Evolutionary conservation across 768 basidiomycete species (phyloP), one percentile per base, ranked within the genome.

Genomic region (Naganishia vishniacii): DNA sequence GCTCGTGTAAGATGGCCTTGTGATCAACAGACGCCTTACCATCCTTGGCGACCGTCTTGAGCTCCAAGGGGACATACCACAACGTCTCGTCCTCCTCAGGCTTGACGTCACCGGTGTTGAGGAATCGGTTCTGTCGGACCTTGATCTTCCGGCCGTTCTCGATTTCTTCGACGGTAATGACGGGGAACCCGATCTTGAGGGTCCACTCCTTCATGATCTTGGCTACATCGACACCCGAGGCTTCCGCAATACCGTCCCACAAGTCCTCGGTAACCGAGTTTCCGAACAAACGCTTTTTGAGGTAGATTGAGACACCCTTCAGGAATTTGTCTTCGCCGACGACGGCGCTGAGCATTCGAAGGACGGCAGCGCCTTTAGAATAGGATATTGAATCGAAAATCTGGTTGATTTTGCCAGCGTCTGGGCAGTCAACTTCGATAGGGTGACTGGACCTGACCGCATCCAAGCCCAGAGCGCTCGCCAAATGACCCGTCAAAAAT

Each of bases 161-260:
- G 13, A 81, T 83, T 78, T 97, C 92, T 1, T 84, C 87, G 47
- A 98, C 89, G 32, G 85, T 88, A 61, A 98, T 75, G 26, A 98
- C 85, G 1, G 95, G 95, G 81, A 87, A 97, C 16, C 95, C 95
- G 63, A 84, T 81, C 81, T 90, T 88, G 59, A 84, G 83, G 41
- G 91, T 87, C 94, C 93, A 99, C 73, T 87, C 87, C 64, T 89
- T 84, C 89, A 97, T 92, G 70, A 97, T 81, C 51, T 81, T 81
- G 3, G 86, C 81, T 40, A 93, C 82, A 69, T 95, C 85, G 23
- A 86, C 73, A 25, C 71, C 86, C 42, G 86, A 88, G 1, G 91
- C 85, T 68, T 83, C 81, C 49, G 83, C 80, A 62, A 97, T 89
- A 31, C 90, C 91, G 61, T 85, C 81, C 88, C 91, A 95, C 4